Conservation (phyloP, 495 filamentous ascomycete species). For the Cenococcum geophilum region DNA sequence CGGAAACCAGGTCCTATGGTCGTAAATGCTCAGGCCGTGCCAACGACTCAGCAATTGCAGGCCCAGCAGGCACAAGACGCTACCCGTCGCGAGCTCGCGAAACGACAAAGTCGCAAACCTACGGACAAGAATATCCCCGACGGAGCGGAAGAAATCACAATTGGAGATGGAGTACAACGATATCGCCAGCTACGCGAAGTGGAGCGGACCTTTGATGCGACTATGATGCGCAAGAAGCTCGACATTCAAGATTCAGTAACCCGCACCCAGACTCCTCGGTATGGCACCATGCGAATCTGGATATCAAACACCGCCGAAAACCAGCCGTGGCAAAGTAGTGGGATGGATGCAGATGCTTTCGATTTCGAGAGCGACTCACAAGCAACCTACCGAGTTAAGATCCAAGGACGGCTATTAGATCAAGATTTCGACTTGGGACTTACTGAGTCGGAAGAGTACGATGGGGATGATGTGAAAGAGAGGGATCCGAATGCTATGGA, state of each 20-base stretch:
- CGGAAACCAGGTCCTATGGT: conserved; percentile 37
- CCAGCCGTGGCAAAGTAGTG: conserved; percentile 81
- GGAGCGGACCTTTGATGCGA: conserved; percentile 83
- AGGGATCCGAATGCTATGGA: conserved; percentile 57
- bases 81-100: conserved; percentile 57
- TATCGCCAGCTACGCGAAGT: conserved; percentile 79
- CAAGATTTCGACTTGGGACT: conserved; percentile 48
- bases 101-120: conserved; percentile 75
- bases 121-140: conserved; percentile 94
- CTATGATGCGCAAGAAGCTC: conserved; percentile 89
- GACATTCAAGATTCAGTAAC: conserved; percentile 82
- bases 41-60: conserved; percentile 19
- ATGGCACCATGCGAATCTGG: conserved; percentile 85
- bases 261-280: conserved; percentile 64
- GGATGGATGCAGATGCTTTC: conserved; percentile 59
- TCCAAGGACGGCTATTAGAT: conserved; percentile 77
- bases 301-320: conserved; percentile 92
- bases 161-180: conserved; percentile 73
- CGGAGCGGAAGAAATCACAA: conserved; percentile 69
- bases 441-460: conserved; percentile 48
- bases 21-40: conserved; percentile 15
- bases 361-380: conserved; percentile 65
- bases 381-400: conserved; percentile 79
- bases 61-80: conserved; percentile 52
- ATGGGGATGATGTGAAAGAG: conserved; percentile 51